A percentile compares a stretch with the other conserved stretches of the same genome.
phyloP scores from a whole-genome alignment of 2,329 filamentous ascomycete genomes.

The Nigrospora oryzae region DNA sequence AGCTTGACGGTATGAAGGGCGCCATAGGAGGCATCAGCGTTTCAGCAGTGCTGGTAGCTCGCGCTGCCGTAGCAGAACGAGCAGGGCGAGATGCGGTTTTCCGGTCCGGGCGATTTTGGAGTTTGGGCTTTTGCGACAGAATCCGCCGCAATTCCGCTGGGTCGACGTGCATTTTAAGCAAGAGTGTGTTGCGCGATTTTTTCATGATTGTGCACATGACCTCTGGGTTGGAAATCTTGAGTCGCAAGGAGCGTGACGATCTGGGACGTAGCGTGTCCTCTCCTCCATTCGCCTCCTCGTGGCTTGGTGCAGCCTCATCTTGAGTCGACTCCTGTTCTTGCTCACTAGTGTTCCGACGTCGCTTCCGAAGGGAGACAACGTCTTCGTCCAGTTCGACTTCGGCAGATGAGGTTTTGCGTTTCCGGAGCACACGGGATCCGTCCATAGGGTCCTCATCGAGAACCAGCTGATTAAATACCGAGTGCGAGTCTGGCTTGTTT shows the following conservation, averaged over 20 bases:
- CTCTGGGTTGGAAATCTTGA: constrained; percentile 32
- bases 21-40: constrained; percentile 39
- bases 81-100: constrained; percentile 21
- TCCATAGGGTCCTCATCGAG: constrained; percentile 67
- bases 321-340: constrained; percentile 19
- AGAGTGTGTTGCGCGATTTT: constrained; percentile 31
- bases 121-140: constrained; percentile 47
- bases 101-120: constrained; percentile 37
- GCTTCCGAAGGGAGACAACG: constrained; percentile 42
- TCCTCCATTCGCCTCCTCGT: constrained; percentile 23
- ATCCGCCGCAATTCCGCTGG: constrained; percentile 52
- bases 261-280: constrained; percentile 26
- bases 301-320: constrained; percentile 22
- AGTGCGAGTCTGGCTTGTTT: constrained; percentile 62
- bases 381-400: constrained; percentile 52
- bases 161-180: constrained; percentile 52
- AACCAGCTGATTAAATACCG: constrained; percentile 66
- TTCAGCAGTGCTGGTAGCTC: constrained; percentile 18
- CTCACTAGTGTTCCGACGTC: constrained; percentile 38
- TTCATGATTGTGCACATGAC: constrained; percentile 32
- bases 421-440: constrained; percentile 69
- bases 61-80: constrained; percentile 20
- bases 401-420: constrained; percentile 72
- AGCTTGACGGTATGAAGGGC: constrained; percentile 48
- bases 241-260: constrained; percentile 51